Evolutionary conservation across 495 filamentous ascomycete genomes (phyloP), one percentile per base, ranked within the genome.

Genomic region (Podospora pseudopauciseta): DNA sequence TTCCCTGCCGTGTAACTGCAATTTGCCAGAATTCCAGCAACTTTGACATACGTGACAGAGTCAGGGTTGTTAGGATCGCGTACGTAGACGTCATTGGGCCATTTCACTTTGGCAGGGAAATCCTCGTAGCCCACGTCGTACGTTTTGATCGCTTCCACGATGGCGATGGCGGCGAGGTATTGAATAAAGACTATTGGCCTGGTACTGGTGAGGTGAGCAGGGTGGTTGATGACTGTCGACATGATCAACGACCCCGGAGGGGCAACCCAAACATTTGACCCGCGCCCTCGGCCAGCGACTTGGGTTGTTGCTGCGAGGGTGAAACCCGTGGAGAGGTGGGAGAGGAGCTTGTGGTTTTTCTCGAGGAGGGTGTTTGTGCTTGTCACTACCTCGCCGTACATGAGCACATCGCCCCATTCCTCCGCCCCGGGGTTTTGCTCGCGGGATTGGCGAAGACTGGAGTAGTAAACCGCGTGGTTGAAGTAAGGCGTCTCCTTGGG

Each of bases 31-130:
- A 97, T 97, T 15, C 95, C 95, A 72, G 91, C 92, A 62, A 99
- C 94, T 72, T 99, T 99, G 70, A 93, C 88, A 75, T 92, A 96
- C 15, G 83, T 77, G 44, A 87, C 84, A 32, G 86, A 79, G 2
- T 81, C 78, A 1, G 87, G 81, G 66, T 88, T 83, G 32, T 78
- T 79, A 2, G 92, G 93, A 73, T 93, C 91, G 13, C 86, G 82
- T 0, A 92, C 93, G 76, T 94, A 97, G 68, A 99, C 91, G 75
- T 99, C 95, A 70, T 99, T 99, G 7, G 95, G 95, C 95, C 95
- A 99, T 79, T 99, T 99, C 44, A 99, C 75, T 76, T 92, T 92
- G 53, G 98, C 86, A 9, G 91, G 92, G 34, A 97, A 69, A 0
- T 85, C 79, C 49, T 85, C 82, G 76, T 96, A 98, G 19, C 76